phyloP scores from a whole-genome alignment of 2,329 filamentous ascomycete genomes.

The Purpureocillium takamizusanense region DNA sequence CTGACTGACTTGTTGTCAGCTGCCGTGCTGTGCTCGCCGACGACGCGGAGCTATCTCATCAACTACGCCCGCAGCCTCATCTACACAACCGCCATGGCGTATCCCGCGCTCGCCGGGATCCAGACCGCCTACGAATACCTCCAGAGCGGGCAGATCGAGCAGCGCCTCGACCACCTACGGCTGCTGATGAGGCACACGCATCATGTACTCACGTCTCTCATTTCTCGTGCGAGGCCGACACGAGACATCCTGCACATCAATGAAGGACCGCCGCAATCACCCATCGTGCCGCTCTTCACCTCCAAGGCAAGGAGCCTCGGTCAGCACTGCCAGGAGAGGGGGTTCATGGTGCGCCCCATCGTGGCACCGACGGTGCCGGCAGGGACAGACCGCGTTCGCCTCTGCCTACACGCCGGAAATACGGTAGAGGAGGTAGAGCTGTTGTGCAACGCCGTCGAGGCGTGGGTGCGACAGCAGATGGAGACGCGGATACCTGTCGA shows the following conservation, averaged over 20 bases:
- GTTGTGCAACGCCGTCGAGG: constrained; percentile 36
- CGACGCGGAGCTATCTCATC: constrained; percentile 55
- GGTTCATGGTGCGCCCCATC: constrained; percentile 55
- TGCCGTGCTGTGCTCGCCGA: constrained; percentile 52
- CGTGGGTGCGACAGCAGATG: constrained; percentile 29
- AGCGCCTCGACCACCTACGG: constrained; percentile 21
- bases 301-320: constrained; percentile 49
- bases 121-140: constrained; percentile 49
- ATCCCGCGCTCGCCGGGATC: constrained; percentile 51
- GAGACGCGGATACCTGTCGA: neutral
- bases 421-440: constrained; percentile 45
- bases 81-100: constrained; percentile 62
- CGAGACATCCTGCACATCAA: constrained; percentile 24
- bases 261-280: constrained; percentile 36
- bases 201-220: constrained; percentile 31
- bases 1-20: constrained; percentile 10
- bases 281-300: constrained; percentile 57
- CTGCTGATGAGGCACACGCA: constrained; percentile 29
- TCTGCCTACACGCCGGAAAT: constrained; percentile 63
- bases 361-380: constrained; percentile 59
- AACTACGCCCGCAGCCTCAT: constrained; percentile 71
- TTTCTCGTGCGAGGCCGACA: constrained; percentile 6
- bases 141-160: constrained; percentile 35
- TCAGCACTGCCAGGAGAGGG: constrained; percentile 45
- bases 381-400: constrained; percentile 53